These are phyloP conservation scores for Murraya paniculata DNA, from an alignment of 345 rosid genomes.

Conservation along the genomic window DNA sequence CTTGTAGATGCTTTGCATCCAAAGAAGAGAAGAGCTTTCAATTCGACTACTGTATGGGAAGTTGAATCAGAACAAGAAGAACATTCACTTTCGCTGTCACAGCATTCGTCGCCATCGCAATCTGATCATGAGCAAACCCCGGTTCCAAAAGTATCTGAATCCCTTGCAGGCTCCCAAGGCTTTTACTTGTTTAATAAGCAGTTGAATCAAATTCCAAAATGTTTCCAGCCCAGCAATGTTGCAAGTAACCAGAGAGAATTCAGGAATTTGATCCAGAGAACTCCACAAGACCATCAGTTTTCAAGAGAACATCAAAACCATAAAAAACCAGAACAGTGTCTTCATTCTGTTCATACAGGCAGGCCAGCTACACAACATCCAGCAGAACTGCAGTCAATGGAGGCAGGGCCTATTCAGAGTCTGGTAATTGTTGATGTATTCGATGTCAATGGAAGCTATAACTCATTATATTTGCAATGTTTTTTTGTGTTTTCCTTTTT, in stretches of 20 bases:
- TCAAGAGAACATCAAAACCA: conserved; percentile 20
- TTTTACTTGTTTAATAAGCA: conserved; percentile 40
- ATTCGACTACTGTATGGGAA: conserved; percentile 36
- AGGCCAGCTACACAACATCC: conserved; percentile 28
- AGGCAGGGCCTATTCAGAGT: conserved; percentile 30
- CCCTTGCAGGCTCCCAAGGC: conserved; percentile 28
- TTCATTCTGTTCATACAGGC: conserved; percentile 20
- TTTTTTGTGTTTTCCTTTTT: not conserved
- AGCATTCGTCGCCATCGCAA: conserved; percentile 66
- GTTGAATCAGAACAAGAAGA: conserved; percentile 64
- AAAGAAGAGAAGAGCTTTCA: conserved; percentile 39
- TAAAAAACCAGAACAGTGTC: conserved; percentile 23
- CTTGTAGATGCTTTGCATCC: conserved; percentile 34
- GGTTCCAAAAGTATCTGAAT: conserved; percentile 23
- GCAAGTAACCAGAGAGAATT: conserved; percentile 24
- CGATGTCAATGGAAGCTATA: not conserved
- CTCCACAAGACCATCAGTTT: conserved; percentile 22
- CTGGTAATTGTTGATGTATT: conserved; percentile 32
- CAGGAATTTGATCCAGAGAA: conserved; percentile 20
- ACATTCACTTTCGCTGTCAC: conserved; percentile 65
- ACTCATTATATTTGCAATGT: not conserved
- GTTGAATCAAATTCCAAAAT: conserved; percentile 27
- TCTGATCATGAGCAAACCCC: conserved; percentile 65
- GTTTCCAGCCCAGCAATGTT: conserved; percentile 22
- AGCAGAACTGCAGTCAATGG: conserved; percentile 24